Base-by-base conservation (phyloP, 2,329 filamentous ascomycete species). In the Exophiala mesophila region DNA sequence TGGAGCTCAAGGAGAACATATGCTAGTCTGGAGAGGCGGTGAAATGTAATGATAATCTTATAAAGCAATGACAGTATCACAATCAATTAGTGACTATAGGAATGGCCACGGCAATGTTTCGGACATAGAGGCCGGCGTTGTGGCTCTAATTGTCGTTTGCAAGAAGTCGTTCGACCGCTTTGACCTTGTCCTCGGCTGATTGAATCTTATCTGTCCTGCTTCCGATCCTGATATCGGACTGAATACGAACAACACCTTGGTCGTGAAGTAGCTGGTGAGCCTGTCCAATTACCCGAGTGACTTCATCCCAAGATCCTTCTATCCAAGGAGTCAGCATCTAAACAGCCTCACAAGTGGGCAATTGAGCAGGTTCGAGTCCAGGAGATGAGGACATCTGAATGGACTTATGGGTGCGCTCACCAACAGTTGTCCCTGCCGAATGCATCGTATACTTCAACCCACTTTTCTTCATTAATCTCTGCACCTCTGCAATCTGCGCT, bases 281-380 rank as follows among this genome's bases (percentile, higher is more conserved):
- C 67, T 90, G 85, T n/a, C 88, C 88, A 54, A 94, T 85, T 19
- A 89, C 74, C 42, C 70, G 73, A 75, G 94, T 88, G 45, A 94
- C 88, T 21, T 85, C 78, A 53, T 94, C 85, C 90, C 92, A 97
- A 29, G 80, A 76, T 2, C 90, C 92, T 70, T 97, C 90, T 94
- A n/a, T n/a, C n/a, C n/a, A n/a, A n/a, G n/a, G n/a, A n/a, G n/a
- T n/a, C n/a, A n/a, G n/a, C n/a, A n/a, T n/a, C n/a, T n/a, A n/a
- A n/a, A n/a, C n/a, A n/a, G n/a, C n/a, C n/a, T n/a, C n/a, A n/a
- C n/a, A n/a, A n/a, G n/a, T n/a, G n/a, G n/a, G n/a, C n/a, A n/a
- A n/a, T n/a, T n/a, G n/a, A n/a, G n/a, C n/a, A n/a, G n/a, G n/a
- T n/a, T n/a, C n/a, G n/a, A n/a, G n/a, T n/a, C n/a, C n/a, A n/a